phyloP scores from a whole-genome alignment of 2,329 filamentous ascomycete species.

The Albophoma yamanashiensis region DNA sequence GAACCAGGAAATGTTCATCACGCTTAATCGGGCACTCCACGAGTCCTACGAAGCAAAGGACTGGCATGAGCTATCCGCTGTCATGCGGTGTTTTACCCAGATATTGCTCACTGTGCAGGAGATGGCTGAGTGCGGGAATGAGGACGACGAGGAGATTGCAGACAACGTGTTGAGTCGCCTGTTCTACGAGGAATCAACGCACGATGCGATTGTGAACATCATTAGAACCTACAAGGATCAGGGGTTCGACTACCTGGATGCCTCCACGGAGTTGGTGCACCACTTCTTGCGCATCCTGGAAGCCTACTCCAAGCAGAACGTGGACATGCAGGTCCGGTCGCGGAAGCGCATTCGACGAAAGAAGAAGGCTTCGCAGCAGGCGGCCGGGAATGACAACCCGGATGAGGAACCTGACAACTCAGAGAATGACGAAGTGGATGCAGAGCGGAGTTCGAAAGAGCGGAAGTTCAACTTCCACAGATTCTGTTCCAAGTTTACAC shows the following conservation, averaged over 20 bases:
- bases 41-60: slow-evolving; percentile 69
- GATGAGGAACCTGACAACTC: slow-evolving; percentile 52
- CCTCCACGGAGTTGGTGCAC: slow-evolving; percentile 80
- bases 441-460: slow-evolving; percentile 63
- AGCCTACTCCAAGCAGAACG: slow-evolving; percentile 87
- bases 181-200: slow-evolving; percentile 96
- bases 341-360: slow-evolving; percentile 63
- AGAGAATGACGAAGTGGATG: slow-evolving; percentile 60
- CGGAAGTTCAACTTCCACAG: slow-evolving; percentile 89
- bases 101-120: slow-evolving; percentile 87
- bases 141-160: slow-evolving; percentile 95
- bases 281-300: slow-evolving; percentile 90
- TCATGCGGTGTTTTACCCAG: slow-evolving; percentile 91
- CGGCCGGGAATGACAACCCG: slow-evolving; percentile 26
- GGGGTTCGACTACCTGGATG: slow-evolving; percentile 86
- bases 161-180: slow-evolving; percentile 94
- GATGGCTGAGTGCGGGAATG: slow-evolving; percentile 72
- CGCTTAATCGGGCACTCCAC: slow-evolving; percentile 75
- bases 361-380: slow-evolving; percentile 48
- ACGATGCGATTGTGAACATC: slow-evolving; percentile 75
- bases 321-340: slow-evolving; percentile 85
- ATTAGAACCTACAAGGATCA: slow-evolving; percentile 85
- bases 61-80: slow-evolving; percentile 77
- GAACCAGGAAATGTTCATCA: slow-evolving; percentile 90
- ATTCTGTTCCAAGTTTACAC: slow-evolving; percentile 71